phyloP scores from a whole-genome alignment of 345 rosid species.

The Passiflora organensis region DNA sequence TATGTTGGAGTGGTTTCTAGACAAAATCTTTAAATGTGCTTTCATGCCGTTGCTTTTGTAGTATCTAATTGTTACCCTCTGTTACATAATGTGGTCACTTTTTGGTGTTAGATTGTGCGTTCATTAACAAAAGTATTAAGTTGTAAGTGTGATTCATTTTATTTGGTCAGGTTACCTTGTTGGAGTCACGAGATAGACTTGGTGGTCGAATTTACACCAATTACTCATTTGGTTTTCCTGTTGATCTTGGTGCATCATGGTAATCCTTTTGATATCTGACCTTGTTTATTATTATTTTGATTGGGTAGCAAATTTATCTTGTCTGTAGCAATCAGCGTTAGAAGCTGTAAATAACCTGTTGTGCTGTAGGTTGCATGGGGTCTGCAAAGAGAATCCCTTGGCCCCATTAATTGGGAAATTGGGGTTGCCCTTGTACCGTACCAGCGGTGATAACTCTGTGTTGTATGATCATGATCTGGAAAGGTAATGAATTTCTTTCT shows the following conservation, averaged over 20 bases:
- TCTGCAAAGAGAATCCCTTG: slow-evolving; percentile 86
- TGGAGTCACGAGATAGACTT: slow-evolving; percentile 77
- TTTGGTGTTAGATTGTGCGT: too few species aligned
- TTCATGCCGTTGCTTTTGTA: too few species aligned
- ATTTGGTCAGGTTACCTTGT: slow-evolving; percentile 53
- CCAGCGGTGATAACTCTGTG: slow-evolving; percentile 93
- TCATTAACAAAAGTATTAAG: too few species aligned
- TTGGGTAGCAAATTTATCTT: neutral
- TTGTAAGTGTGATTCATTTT: slow-evolving; percentile 8
- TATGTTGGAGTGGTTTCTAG: too few species aligned
- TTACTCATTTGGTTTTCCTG: slow-evolving; percentile 84
- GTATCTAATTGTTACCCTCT: too few species aligned
- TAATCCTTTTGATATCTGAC: neutral
- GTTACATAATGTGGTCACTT: too few species aligned
- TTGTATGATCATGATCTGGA: slow-evolving; percentile 93
- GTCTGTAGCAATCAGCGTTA: neutral
- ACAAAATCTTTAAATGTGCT: too few species aligned
- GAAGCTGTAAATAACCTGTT: slow-evolving; percentile 9
- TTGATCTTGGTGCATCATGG: slow-evolving; percentile 75
- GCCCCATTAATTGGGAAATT: slow-evolving; percentile 82
- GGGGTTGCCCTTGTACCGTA: slow-evolving; percentile 84
- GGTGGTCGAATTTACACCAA: slow-evolving; percentile 86
- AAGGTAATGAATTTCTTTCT: too few species aligned
- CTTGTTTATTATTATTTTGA: neutral
- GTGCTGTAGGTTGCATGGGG: slow-evolving; percentile 85